Percentiles rank a stretch among this genome's conserved stretches.
Conservation (phyloP, 1,284 basidiomycete species). For the Chalciporus sp. region DNA sequence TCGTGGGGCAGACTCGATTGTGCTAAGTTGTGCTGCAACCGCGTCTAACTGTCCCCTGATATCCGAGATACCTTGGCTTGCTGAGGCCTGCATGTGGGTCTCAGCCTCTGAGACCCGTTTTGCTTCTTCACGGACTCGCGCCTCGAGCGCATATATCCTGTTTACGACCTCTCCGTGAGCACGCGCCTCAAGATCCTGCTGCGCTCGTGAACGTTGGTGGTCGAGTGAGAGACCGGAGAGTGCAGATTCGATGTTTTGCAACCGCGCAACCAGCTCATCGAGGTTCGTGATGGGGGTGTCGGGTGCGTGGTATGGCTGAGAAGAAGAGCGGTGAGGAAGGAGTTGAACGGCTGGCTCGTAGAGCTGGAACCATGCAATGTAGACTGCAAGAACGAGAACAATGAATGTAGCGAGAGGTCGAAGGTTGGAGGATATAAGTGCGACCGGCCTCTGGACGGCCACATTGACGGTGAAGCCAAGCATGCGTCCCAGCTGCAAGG, state of each 20-base stretch:
- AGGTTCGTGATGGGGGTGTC: constrained; percentile 66
- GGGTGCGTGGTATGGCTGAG: constrained; percentile 46
- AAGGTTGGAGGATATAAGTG: constrained; percentile 38
- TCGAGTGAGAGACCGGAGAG: constrained; percentile 60
- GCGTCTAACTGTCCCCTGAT: constrained; percentile 59
- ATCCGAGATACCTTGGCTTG: constrained; percentile 48
- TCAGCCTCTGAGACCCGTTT: constrained; percentile 57
- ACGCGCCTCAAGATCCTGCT: constrained; percentile 52
- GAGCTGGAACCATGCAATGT: constrained; percentile 46
- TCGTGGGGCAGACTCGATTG: constrained; percentile 45
- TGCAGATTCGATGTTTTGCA: constrained; percentile 65
- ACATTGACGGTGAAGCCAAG: constrained; percentile 46
- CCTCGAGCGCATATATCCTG: constrained; percentile 57
- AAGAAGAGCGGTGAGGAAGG: constrained; percentile 25
- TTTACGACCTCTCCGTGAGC: constrained; percentile 52
- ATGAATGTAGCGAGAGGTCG: constrained; percentile 38
- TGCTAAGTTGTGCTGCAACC: constrained; percentile 50
- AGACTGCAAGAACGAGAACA: constrained; percentile 42
- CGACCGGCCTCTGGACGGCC: constrained; percentile 45
- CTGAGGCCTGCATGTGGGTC: constrained; percentile 45
- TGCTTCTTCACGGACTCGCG: constrained; percentile 55
- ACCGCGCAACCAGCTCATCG: constrained; percentile 67
- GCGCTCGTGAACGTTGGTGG: constrained; percentile 48
- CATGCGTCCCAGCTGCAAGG: constrained; percentile 41
- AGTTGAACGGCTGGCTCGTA: constrained; percentile 35